phyloP scores from a whole-genome alignment of 768 basidiomycete genomes.

The Pisolithus orientalis region DNA sequence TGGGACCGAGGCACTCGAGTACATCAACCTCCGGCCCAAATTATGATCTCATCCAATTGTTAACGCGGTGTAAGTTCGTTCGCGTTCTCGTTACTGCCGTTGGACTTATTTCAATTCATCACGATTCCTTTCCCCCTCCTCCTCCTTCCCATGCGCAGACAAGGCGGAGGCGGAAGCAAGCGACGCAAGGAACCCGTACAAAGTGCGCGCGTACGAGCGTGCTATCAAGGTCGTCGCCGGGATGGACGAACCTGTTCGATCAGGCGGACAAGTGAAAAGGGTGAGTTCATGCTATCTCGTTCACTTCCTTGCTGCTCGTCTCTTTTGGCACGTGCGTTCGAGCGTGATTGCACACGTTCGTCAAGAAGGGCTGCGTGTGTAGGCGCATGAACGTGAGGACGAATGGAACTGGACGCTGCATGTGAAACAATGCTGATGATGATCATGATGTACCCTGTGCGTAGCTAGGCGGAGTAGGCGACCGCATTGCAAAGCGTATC shows the following conservation, averaged over 20 bases:
- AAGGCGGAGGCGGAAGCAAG: slow-evolving; percentile 38
- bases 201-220: slow-evolving; percentile 43
- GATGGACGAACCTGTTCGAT: slow-evolving; percentile 37
- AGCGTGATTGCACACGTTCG: too few species aligned
- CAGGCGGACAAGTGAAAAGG: slow-evolving; percentile 34
- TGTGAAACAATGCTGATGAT: not conserved
- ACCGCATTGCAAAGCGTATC: slow-evolving; percentile 42
- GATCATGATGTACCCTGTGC: not conserved
- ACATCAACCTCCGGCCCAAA: slow-evolving; percentile 25
- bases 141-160: slow-evolving; percentile 16
- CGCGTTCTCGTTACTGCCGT: not conserved
- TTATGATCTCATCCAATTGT: slow-evolving; percentile 32
- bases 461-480: slow-evolving; percentile 29
- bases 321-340: too few species aligned
- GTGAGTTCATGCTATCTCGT: slow-evolving; percentile 2
- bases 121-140: not conserved
- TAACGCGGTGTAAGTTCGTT: slow-evolving; percentile 35
- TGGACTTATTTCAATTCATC: not conserved
- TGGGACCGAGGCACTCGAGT: slow-evolving; percentile 1
- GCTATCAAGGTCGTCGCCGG: slow-evolving; percentile 40
- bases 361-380: too few species aligned
- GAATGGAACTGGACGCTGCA: not conserved
- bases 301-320: too few species aligned
- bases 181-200: slow-evolving; percentile 36
- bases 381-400: not conserved